Evolutionary conservation across 257 asterid species (phyloP).

Genomic region (Solanum tarapatanum): DNA sequence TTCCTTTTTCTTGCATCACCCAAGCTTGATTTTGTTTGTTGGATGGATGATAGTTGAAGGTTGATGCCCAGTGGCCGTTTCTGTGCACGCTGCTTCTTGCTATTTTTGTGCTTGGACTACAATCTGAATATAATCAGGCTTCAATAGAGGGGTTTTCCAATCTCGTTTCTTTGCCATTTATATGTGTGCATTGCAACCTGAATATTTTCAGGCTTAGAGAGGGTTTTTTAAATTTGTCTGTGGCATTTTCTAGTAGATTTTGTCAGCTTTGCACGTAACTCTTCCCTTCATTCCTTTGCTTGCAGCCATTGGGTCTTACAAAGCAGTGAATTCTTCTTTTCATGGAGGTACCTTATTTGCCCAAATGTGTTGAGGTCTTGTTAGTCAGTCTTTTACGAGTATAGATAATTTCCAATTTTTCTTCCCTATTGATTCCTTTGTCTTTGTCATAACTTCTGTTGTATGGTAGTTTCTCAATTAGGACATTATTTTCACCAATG

Average conservation of each 20-base stretch:
- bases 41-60: no score
- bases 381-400: not conserved
- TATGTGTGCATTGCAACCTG: not conserved
- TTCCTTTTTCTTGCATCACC: not conserved
- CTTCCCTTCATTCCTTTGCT: not conserved
- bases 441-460: not conserved
- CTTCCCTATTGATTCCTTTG: not conserved
- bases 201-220: not conserved
- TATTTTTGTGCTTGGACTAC: no score
- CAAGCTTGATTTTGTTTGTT: no score
- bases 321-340: not conserved
- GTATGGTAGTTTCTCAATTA: not conserved
- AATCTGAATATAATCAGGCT: no score
- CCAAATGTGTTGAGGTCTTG: not conserved
- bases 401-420: not conserved
- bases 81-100: no score
- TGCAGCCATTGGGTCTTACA: not conserved
- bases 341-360: not conserved
- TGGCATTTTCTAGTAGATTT: not conserved
- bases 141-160: no score
- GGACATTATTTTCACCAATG: not conserved
- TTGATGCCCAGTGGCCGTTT: no score
- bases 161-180: not conserved
- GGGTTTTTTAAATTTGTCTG: not conserved
- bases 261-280: not conserved